Evolutionary conservation across 2,329 filamentous ascomycete species (phyloP).

Genomic region (Apiospora hydei): DNA sequence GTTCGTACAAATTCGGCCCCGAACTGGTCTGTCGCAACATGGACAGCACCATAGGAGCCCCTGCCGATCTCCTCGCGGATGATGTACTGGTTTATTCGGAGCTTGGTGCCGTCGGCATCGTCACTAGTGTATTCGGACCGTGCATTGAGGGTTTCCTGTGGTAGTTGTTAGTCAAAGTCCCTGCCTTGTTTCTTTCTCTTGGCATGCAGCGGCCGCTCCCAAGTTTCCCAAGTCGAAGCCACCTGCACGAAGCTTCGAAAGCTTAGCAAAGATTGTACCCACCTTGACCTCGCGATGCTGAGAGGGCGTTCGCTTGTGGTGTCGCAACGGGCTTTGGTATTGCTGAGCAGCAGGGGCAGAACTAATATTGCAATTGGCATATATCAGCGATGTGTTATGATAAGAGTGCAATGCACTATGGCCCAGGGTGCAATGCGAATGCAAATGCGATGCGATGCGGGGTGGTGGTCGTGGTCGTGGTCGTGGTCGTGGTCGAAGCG

Average conservation of each 20-base stretch:
- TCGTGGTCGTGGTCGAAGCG: not conserved
- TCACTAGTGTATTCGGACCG: constrained; percentile 86
- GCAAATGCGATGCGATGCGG: not conserved
- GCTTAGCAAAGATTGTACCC: constrained; percentile 31
- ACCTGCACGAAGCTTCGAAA: not conserved
- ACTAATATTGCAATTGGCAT: constrained; percentile 39
- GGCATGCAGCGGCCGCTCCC: not conserved
- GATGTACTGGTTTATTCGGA: constrained; percentile 92
- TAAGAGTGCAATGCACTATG: not conserved
- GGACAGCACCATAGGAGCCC: constrained; percentile 93
- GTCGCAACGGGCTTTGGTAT: constrained; percentile 62
- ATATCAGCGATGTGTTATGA: not conserved
- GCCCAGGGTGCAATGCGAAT: not conserved
- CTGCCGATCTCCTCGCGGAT: constrained; percentile 96
- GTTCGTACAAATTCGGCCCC: constrained; percentile 84
- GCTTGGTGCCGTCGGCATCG: constrained; percentile 86
- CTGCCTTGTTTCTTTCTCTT: constrained; percentile 4
- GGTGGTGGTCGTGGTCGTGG: constrained; percentile 1
- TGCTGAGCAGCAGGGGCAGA: constrained; percentile 51
- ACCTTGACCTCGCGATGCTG: constrained; percentile 67
- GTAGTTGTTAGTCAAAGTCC: constrained; percentile 23
- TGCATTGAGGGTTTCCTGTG: constrained; percentile 88
- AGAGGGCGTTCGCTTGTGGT: constrained; percentile 65
- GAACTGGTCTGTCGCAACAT: constrained; percentile 88
- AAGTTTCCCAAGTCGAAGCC: not conserved